phyloP scores from a whole-genome alignment of 805 yeast species.

The Scheffersomyces amazonensis region DNA sequence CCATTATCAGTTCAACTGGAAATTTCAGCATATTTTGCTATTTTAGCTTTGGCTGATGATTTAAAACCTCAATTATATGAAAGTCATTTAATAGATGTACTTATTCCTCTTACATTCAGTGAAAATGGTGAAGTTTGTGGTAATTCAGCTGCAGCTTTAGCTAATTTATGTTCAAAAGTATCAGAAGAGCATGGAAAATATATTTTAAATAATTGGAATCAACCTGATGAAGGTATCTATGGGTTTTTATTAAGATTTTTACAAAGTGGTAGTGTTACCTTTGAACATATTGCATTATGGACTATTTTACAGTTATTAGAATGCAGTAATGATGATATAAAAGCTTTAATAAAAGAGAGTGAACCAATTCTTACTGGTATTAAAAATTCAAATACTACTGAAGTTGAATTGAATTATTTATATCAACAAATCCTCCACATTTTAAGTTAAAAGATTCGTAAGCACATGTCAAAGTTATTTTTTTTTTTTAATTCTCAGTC shows the following conservation, averaged over 20 bases:
- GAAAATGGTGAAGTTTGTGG: conserved; percentile 95
- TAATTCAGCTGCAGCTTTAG: conserved; percentile 96
- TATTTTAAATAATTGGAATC: conserved; percentile 74
- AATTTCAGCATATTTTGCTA: conserved; percentile 96
- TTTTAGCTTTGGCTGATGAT: conserved; percentile 93
- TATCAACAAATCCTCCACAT: conserved; percentile 66
- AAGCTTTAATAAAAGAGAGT: conserved; percentile 52
- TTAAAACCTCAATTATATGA: conserved; percentile 81
- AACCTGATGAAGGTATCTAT: conserved; percentile 79
- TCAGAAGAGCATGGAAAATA: conserved; percentile 67
- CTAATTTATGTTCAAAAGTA: conserved; percentile 90
- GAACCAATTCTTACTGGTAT: conserved; percentile 53
- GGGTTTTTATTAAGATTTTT: conserved; percentile 82
- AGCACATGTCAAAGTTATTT: not conserved
- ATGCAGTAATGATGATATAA: conserved; percentile 68
- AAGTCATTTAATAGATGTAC: conserved; percentile 79
- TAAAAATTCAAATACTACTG: conserved; percentile 58
- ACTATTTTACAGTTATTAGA: conserved; percentile 90
- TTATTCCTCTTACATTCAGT: conserved; percentile 87
- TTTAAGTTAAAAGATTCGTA: conserved; percentile 24
- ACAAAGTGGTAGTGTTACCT: conserved; percentile 82
- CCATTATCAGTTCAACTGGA: conserved; percentile 95
- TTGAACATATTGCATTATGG: conserved; percentile 98
- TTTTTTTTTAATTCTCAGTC: not conserved
- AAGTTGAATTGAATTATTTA: conserved; percentile 60